phyloP scores from a whole-genome alignment of 257 asterid genomes.

The Ophiorrhiza pumila region DNA sequence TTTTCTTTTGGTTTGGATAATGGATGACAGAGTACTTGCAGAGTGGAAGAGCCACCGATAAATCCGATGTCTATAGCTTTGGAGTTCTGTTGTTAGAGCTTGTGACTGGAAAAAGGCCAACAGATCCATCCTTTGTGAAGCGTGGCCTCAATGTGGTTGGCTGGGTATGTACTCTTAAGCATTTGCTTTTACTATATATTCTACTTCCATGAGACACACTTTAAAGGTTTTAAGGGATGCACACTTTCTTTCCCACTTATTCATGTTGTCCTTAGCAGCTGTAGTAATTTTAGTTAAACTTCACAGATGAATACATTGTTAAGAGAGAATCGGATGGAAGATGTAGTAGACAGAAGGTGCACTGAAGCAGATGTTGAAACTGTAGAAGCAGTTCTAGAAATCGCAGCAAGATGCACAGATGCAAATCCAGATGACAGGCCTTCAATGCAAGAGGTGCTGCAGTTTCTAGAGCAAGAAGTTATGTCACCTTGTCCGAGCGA shows the following conservation, averaged over 20 bases:
- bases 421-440: slow-evolving; percentile 84
- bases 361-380: slow-evolving; percentile 66
- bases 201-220: not conserved
- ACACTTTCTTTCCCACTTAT: too few relatives aligned
- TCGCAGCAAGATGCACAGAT: slow-evolving; percentile 86
- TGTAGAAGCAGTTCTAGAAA: slow-evolving; percentile 77
- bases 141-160: slow-evolving; percentile 90
- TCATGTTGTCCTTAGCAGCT: not conserved
- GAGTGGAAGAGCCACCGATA: slow-evolving; percentile 93
- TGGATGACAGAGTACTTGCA: slow-evolving; percentile 77
- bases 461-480: slow-evolving; percentile 87
- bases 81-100: slow-evolving; percentile 92
- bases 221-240: not conserved
- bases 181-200: not conserved
- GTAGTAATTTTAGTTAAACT: not conserved
- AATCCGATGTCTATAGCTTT: slow-evolving; percentile 86
- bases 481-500: slow-evolving; percentile 87
- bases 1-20: not conserved
- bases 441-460: slow-evolving; percentile 82
- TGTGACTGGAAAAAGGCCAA: slow-evolving; percentile 90
- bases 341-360: slow-evolving; percentile 69
- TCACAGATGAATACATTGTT: slow-evolving; percentile 69
- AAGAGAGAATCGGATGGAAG: slow-evolving; percentile 64
- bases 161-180: slow-evolving; percentile 59
- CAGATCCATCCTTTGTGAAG: slow-evolving; percentile 76